Base-by-base conservation (phyloP, 345 rosid genomes). In the Bruguiera parviflora region DNA sequence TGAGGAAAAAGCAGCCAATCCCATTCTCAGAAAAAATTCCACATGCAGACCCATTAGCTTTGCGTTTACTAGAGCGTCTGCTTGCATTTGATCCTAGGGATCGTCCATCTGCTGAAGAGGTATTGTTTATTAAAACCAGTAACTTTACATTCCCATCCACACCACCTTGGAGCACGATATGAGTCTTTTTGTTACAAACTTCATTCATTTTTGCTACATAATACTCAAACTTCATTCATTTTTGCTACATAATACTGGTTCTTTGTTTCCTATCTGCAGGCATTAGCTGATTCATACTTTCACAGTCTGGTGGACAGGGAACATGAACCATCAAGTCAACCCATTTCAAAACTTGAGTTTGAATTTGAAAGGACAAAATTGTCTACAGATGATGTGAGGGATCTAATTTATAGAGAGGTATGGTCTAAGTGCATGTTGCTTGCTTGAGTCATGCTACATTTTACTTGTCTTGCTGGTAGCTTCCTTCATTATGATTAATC, bases 391-490 rank as follows among this genome's bases (percentile, higher is more conserved):
- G 98, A 92, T 46, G 92, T 92, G 29, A 82, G 96, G 64, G 99
- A 90, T 78, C 85, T 95, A 64, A 89, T 95, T 69, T 95, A 95
- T 69, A 80, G 96, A 89, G 99, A 95, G 99, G 98, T 92, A 83
- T 32, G 56, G 57, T 31, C 43, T 11, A 13, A 35, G 19, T 32
- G 8, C 61, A 19, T 35, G 58, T 15, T 73, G 55, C 56, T 69
- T 62, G 31, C 25, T 37, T 52, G 22, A 25, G 57, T 61, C 77
- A 61, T 47, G 6, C 52, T 72, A 24, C 46, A 31, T 52, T 71
- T 67, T 58, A 68, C 37, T 58, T 22, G 61, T 75, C 53, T 59
- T 20, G 46, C 66, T 57, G 56, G 43, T 60, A 18, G 19, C 29
- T 53, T 64, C 49, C 71, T 0, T 35, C 55, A 65, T 73, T 33